Percentiles rank a stretch among this genome's conserved stretches.
Conservation (phyloP, 208 protist species). For the Crithidia mellificae region DNA sequence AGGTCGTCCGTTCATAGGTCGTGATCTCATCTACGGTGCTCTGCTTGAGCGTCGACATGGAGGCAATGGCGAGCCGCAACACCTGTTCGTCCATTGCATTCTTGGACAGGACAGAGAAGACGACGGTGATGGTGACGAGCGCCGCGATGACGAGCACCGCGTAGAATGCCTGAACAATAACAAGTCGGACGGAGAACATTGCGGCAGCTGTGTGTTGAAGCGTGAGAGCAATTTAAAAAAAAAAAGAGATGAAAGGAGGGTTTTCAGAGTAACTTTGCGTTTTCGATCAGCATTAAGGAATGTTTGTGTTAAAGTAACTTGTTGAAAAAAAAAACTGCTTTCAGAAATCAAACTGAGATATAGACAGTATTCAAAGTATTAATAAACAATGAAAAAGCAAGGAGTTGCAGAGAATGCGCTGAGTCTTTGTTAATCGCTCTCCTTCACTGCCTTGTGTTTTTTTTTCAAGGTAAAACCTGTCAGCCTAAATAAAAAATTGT, state of each 20-base stretch:
- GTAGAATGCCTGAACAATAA: slow-evolving; percentile 3
- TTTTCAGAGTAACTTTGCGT: no score
- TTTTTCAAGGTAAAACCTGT: no score
- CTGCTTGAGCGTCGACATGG: slow-evolving; percentile 2
- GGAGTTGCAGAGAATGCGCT: no score
- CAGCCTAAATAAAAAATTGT: no score
- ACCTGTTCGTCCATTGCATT: slow-evolving; percentile 7
- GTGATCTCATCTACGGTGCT: background rate
- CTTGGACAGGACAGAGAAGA: slow-evolving; percentile 9
- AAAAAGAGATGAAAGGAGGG: background rate
- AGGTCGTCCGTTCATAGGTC: background rate
- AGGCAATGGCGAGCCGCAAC: background rate
- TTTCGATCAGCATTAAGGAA: no score
- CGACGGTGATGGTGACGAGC: slow-evolving; percentile 16
- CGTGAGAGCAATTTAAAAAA: background rate
- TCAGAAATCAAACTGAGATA: no score
- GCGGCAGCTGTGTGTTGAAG: background rate
- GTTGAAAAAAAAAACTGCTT: no score
- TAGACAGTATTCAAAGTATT: no score
- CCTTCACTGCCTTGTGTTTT: no score
- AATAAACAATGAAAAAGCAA: no score
- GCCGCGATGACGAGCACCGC: background rate
- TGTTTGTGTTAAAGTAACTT: no score
- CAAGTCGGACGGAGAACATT: slow-evolving; percentile 9
- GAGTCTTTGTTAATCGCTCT: no score